phyloP scores from a whole-genome alignment of 345 rosid species.

The Eucalyptus microcorys region DNA sequence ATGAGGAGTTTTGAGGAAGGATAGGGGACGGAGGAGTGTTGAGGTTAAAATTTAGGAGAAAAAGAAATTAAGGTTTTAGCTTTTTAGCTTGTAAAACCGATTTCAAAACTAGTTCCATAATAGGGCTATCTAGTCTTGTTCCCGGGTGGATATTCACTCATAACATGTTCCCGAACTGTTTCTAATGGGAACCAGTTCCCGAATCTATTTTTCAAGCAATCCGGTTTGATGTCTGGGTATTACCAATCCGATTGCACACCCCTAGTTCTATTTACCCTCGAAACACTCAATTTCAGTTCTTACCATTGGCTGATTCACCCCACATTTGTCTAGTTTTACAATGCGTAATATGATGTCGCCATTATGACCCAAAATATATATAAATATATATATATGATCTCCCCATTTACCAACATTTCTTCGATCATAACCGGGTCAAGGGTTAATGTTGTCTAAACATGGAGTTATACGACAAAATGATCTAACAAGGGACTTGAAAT shows the following conservation, averaged over 20 bases:
- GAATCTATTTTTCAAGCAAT: rapidly evolving
- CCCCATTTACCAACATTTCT: not conserved
- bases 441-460: not conserved
- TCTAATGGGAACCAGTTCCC: too few relatives aligned
- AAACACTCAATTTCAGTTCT: not conserved
- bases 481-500: not conserved
- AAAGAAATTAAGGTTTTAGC: too few relatives aligned
- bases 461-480: not conserved
- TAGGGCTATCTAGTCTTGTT: too few relatives aligned
- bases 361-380: too few relatives aligned
- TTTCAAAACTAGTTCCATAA: too few relatives aligned
- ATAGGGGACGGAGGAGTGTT: too few relatives aligned
- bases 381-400: too few relatives aligned
- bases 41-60: too few relatives aligned
- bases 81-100: too few relatives aligned
- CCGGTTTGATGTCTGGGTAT: rapidly evolving
- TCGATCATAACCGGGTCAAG: not conserved
- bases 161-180: too few relatives aligned
- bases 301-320: not conserved
- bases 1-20: too few relatives aligned
- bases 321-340: not conserved
- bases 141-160: rapidly evolving
- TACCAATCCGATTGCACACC: too few relatives aligned
- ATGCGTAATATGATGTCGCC: not conserved
- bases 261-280: not conserved